Conservation (phyloP, 2,329 filamentous ascomycete species). For the Botrytis tulipae region DNA sequence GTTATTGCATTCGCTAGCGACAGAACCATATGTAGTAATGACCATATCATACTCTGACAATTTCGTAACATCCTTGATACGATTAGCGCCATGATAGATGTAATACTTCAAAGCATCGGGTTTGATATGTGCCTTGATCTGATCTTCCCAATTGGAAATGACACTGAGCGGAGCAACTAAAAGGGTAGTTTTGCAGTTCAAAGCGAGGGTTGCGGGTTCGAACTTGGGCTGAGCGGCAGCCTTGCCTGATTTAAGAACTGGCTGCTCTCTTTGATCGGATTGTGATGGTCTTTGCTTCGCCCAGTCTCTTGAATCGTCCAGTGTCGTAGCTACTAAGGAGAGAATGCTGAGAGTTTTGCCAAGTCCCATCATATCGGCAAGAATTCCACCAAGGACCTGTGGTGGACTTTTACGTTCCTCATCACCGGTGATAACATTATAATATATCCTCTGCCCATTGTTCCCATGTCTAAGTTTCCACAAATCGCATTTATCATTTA, state of each 20-base stretch:
- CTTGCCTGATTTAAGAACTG: conserved; percentile 34
- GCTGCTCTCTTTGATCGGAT: conserved; percentile 33
- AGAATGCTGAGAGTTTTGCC: conserved; percentile 85
- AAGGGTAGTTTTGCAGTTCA: conserved; percentile 76
- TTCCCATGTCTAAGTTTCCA: conserved; percentile 65
- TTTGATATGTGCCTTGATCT: conserved; percentile 79
- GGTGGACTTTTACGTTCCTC: conserved; percentile 58
- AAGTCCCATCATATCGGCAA: conserved; percentile 88
- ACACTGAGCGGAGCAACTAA: conserved; percentile 88
- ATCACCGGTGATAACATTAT: conserved; percentile 82
- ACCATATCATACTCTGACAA: conserved; percentile 78
- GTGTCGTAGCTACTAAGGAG: conserved; percentile 68
- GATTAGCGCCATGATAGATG: conserved; percentile 80
- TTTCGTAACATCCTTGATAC: conserved; percentile 65
- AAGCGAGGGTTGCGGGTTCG: conserved; percentile 45
- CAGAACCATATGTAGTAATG: conserved; percentile 88
- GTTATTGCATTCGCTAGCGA: conserved; percentile 72
- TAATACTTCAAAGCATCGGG: conserved; percentile 66
- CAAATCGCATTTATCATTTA: conserved; percentile 61
- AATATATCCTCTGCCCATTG: conserved; percentile 62
- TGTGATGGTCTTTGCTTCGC: conserved; percentile 48
- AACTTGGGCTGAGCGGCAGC: conserved; percentile 33
- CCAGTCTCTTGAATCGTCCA: conserved; percentile 63
- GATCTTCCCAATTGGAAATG: conserved; percentile 90
- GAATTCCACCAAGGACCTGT: conserved; percentile 69